Base-by-base conservation (phyloP, 805 yeast genomes). In the Candida awuae region DNA sequence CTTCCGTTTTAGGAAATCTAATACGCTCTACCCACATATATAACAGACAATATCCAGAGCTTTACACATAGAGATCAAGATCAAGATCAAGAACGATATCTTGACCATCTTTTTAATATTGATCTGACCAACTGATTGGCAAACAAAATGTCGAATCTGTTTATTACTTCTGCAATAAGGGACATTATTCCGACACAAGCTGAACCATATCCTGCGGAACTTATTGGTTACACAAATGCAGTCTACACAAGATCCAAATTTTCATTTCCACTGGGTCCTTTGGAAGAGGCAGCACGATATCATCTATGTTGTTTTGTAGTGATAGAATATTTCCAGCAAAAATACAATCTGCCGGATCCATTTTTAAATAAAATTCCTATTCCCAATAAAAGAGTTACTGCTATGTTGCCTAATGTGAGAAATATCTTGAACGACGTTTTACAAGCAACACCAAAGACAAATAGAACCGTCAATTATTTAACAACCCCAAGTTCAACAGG, bases 291-390 rank as follows among this genome's bases (percentile, higher is more conserved):
- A 2, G 86, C 85, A 2, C 62, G 90, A 38, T 69, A 68, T 39
- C 88, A 82, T 53, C 54, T 83, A 10, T 77, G 86, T 54, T 82
- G 86, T 5, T 73, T 62, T 45, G 53, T 80, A 18, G 80, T 84
- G 0, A 70, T 71, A 12, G 77, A 75, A 41, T 66, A 66, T 44
- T 66, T 71, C 31, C 60, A 61, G 10, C 58, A 62, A 9, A 58
- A 58, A 26, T 60, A 72, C 31, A 56, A 66, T 3, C 61, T 76
- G 8, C 71, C 80, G 1, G 61, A 62, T 3, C 83, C 81, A 6
- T 61, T 61, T 25, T 37, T 63, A 27, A 68, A 66, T 34, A 68
- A 67, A 44, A 70, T 82, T 2, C 90, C 92, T 0, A 56, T 79
- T 3, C 83, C 78, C 12, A 64, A 65, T 1, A 55, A 58, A 36